Evolutionary conservation across 371 early-diverging fungal genomes (phyloP).

Genomic region (Mortierella sp.): DNA sequence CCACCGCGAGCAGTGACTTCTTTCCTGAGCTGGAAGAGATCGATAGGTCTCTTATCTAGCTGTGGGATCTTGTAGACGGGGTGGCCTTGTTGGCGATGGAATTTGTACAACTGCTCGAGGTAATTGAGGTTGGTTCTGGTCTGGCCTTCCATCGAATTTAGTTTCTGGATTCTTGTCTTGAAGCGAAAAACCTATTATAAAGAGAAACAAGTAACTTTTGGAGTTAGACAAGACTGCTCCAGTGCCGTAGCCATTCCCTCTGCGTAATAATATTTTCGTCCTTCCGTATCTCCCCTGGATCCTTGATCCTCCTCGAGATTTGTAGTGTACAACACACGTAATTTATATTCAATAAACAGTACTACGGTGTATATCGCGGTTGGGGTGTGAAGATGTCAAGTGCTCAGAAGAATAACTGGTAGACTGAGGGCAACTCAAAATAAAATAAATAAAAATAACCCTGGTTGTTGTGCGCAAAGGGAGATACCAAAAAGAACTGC

Average conservation of each 20-base stretch:
- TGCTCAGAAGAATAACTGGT: background rate
- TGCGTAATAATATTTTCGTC: conserved; percentile 2
- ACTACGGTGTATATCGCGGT: background rate
- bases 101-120: conserved; percentile 90
- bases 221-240: background rate
- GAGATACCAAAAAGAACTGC: background rate
- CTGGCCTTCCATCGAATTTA: conserved; percentile 93
- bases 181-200: conserved; percentile 86
- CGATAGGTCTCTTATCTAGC: conserved; percentile 87
- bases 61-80: conserved; percentile 83
- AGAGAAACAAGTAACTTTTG: background rate
- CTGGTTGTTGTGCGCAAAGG: background rate
- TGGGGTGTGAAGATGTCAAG: background rate
- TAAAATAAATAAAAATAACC: background rate
- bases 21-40: conserved; percentile 85
- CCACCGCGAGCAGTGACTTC: conserved; percentile 89
- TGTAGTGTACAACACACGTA: conserved; percentile 9
- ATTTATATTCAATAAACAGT: conserved; percentile 1
- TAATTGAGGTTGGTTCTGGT: conserved; percentile 91
- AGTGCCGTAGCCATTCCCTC: background rate
- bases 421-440: background rate
- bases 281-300: background rate
- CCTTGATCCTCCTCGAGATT: background rate
- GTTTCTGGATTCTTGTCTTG: conserved; percentile 88
- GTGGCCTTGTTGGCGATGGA: conserved; percentile 85